phyloP scores from a whole-genome alignment of 75 land plant species.

The Cunninghamia lanceolata region DNA sequence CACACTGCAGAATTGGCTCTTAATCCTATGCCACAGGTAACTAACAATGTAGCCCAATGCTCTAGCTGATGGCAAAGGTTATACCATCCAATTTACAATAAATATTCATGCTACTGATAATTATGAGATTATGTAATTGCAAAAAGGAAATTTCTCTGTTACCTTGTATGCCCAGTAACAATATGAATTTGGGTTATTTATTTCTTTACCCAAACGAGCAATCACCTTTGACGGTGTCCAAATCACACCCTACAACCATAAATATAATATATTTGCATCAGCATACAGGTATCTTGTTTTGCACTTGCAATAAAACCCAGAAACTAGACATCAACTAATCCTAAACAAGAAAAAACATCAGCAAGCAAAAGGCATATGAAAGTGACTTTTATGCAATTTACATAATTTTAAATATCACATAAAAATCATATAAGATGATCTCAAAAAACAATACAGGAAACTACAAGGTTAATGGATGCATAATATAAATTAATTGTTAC shows the following conservation, averaged over 20 bases:
- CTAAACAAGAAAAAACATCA: background rate
- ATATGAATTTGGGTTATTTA: conserved; percentile 73
- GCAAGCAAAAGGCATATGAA: background rate
- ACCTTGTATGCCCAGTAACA: conserved; percentile 97
- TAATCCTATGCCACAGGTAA: background rate
- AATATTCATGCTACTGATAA: background rate
- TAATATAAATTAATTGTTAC: background rate
- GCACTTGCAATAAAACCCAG: background rate
- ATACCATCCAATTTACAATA: background rate
- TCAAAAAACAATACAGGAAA: background rate
- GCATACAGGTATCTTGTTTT: background rate
- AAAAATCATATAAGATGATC: background rate
- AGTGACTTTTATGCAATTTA: background rate
- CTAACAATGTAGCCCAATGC: background rate
- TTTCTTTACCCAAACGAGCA: conserved; percentile 91
- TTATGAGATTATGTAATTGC: background rate
- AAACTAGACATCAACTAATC: background rate
- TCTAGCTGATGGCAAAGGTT: background rate
- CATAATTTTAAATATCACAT: background rate
- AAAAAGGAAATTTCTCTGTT: conserved; percentile 7
- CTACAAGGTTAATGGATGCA: background rate
- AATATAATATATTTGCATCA: background rate
- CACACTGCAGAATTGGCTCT: background rate
- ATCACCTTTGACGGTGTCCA: conserved; percentile 96
- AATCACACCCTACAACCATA: conserved; percentile 40